Base-by-base conservation (phyloP, 1,284 basidiomycete species). In the Ceratobasidium sp. region DNA sequence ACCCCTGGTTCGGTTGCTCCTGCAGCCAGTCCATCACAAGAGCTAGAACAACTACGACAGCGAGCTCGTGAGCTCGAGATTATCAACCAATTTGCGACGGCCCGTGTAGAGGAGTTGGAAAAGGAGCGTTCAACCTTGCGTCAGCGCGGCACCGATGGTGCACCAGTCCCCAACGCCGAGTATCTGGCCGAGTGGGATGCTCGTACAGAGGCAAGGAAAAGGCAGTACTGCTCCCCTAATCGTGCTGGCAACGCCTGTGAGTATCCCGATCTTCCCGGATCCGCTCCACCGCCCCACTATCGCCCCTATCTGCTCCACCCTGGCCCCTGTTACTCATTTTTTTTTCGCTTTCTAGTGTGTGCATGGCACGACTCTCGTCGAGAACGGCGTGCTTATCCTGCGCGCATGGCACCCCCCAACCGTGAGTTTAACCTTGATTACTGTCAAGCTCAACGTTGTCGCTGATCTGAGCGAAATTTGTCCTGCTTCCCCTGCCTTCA, bases 171-270 rank as follows among this genome's bases (percentile, higher is more conserved):
- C n/a, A 15, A 12, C 32, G 45, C 60, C 34, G 60, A 64, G 34
- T 52, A 50, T 27, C 22, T 15, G 7, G 32, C 45, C 29, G 60
- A 64, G 22, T 64, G 60, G 60, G 60, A 64, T 10, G 43, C 60
- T 20, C 60, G 60, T 29, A 64, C 60, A 12, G 60, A 64, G 27
- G 60, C 60, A 10, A 45, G 60, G 32, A 64, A 64, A 45, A 45
- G 60, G 27, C 60, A 64, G 47, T 64, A 64, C 60, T 64, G 60
- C 32, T 64, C 60, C 5, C 60, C 60, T n/a, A 64, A 64, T 35
- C 60, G 60, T 29, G 60, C 60, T 50, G 60, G 60, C 60, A 64
- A 64, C 47, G 60, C 60, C 22, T 32, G 60, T 64, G n/a, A 64
- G 60, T 64, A 53, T 32, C 6, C n/a, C 50, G 50, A 31, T 53